These are phyloP conservation scores for Pythium plurisporium DNA, from an alignment of 352 stramenopile genomes.

Conservation along the genomic window DNA sequence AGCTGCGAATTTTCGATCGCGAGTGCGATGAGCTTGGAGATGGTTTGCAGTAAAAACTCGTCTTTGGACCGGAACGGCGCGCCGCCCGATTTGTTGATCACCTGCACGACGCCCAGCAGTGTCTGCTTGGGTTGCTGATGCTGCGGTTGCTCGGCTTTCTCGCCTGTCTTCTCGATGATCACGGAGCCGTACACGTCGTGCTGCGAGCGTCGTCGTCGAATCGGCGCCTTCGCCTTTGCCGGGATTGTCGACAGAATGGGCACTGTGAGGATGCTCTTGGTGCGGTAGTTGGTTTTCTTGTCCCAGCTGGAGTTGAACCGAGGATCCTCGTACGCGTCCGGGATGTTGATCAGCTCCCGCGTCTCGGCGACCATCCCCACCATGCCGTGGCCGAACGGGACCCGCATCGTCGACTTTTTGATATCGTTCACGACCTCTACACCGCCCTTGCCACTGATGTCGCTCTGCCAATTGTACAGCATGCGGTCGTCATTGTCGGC, in stretches of 20 bases:
- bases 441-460: slow-evolving; percentile 50
- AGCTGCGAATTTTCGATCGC: slow-evolving; percentile 79
- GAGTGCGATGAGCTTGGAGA: slow-evolving; percentile 72
- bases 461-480: slow-evolving; percentile 71
- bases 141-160: not conserved
- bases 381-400: slow-evolving; percentile 73
- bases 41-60: slow-evolving; percentile 68
- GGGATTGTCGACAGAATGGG: slow-evolving; percentile 56
- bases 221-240: slow-evolving; percentile 12
- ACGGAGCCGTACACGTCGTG: slow-evolving; percentile 19
- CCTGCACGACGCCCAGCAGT: slow-evolving; percentile 68
- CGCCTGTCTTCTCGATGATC: slow-evolving; percentile 4
- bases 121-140: slow-evolving; percentile 15
- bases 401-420: slow-evolving; percentile 43
- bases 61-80: slow-evolving; percentile 75
- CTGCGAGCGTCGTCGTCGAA: slow-evolving; percentile 16
- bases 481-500: slow-evolving; percentile 45
- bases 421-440: slow-evolving; percentile 48
- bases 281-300: slow-evolving; percentile 76
- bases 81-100: slow-evolving; percentile 79
- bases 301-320: slow-evolving; percentile 79
- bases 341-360: slow-evolving; percentile 56
- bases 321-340: slow-evolving; percentile 68
- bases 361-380: slow-evolving; percentile 69
- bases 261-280: slow-evolving; percentile 74